Evolutionary conservation across 768 basidiomycete species (phyloP).

Genomic region (Hydnomerulius pinastri): DNA sequence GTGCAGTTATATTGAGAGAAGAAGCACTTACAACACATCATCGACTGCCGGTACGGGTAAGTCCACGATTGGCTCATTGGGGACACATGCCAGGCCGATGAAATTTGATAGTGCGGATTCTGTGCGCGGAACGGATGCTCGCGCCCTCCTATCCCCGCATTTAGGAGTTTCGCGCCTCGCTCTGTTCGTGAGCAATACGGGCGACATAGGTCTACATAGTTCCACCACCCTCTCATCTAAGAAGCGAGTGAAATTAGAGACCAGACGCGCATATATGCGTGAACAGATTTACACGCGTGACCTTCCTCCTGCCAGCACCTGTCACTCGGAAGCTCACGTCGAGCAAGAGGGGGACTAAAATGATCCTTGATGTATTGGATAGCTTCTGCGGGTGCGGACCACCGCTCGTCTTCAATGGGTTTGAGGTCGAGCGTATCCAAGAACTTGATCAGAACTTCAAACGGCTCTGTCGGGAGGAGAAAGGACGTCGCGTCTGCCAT

Average conservation of each 20-base stretch:
- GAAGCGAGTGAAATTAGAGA: not conserved
- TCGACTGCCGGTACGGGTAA: constrained; percentile 31
- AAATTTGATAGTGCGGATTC: constrained; percentile 20
- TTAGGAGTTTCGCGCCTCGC: constrained; percentile 50
- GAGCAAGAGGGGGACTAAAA: constrained; percentile 11
- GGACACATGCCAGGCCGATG: constrained; percentile 25
- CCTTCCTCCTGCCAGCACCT: constrained; percentile 38
- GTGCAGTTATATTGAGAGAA: not conserved
- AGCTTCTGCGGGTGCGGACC: constrained; percentile 33
- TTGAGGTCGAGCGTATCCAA: constrained; percentile 34
- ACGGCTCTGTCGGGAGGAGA: constrained; percentile 55
- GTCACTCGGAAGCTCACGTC: constrained; percentile 36
- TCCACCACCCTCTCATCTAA: constrained; percentile 29
- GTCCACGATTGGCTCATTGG: constrained; percentile 34
- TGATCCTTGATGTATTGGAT: constrained; percentile 19
- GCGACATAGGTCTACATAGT: constrained; percentile 40
- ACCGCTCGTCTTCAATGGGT: constrained; percentile 49
- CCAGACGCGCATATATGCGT: constrained; percentile 19
- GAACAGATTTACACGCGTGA: constrained; percentile 33
- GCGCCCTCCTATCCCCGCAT: constrained; percentile 32
- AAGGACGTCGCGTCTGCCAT: constrained; percentile 53
- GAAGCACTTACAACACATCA: constrained; percentile 42
- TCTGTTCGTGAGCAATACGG: constrained; percentile 45
- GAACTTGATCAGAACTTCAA: constrained; percentile 42
- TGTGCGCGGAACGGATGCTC: constrained; percentile 28